phyloP scores from a whole-genome alignment of 2,329 filamentous ascomycete genomes.

The Metarhizium robertsii region DNA sequence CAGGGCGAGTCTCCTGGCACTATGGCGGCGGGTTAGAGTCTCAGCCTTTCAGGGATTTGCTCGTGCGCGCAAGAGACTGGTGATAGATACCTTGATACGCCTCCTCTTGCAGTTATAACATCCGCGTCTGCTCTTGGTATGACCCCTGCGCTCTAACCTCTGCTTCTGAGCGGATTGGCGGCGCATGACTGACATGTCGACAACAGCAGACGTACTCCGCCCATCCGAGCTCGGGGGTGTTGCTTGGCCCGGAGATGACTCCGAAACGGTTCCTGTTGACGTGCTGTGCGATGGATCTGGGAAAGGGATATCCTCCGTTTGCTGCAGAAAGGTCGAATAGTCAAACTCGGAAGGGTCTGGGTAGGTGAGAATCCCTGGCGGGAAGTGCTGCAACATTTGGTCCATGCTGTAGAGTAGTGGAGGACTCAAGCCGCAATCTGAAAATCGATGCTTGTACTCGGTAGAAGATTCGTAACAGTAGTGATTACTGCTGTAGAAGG shows the following conservation, averaged over 20 bases:
- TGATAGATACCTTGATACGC: constrained; percentile 46
- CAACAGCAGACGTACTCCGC: constrained; percentile 13
- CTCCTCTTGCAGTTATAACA: constrained; percentile 60
- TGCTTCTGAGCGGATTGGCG: constrained; percentile 21
- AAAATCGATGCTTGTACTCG: neutral
- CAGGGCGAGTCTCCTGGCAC: constrained; percentile 57
- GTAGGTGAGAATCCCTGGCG: constrained; percentile 19
- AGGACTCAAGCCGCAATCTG: neutral
- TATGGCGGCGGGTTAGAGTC: constrained; percentile 16
- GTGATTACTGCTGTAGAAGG: neutral
- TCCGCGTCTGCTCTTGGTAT: constrained; percentile 56
- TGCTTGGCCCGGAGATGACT: constrained; percentile 18
- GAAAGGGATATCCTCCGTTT: constrained; percentile 16
- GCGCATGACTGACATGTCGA: constrained; percentile 9
- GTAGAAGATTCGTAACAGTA: neutral
- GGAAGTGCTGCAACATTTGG: constrained; percentile 13
- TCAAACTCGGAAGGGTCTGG: constrained; percentile 25
- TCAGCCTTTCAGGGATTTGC: neutral
- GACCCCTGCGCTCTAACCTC: constrained; percentile 46
- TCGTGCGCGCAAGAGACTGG: neutral
- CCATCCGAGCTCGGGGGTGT: constrained; percentile 21
- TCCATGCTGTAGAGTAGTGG: constrained; percentile 15
- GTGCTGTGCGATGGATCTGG: constrained; percentile 9
- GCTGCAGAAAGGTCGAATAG: constrained; percentile 27
- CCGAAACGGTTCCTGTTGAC: constrained; percentile 12